Conservation (phyloP, 2,329 filamentous ascomycete genomes). For the Beauveria australis region DNA sequence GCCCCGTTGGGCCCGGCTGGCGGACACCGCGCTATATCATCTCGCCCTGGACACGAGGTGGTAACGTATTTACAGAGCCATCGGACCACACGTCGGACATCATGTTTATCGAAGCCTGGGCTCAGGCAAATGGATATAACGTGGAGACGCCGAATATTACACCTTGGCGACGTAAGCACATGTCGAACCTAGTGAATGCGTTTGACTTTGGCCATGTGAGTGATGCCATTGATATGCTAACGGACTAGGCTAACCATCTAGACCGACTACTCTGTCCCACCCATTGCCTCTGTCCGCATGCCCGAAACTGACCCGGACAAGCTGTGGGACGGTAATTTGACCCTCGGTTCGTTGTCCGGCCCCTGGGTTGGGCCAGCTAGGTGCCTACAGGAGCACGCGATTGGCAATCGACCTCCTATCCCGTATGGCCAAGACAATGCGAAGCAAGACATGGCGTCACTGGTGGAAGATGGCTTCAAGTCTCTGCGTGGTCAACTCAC, state of each 20-base stretch:
- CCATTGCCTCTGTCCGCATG: constrained; percentile 29
- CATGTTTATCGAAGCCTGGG: constrained; percentile 42
- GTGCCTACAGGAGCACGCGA: constrained; percentile 23
- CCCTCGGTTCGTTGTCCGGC: constrained; percentile 10
- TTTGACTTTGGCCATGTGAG: constrained; percentile 32
- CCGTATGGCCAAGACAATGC: constrained; percentile 33
- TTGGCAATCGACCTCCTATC: constrained; percentile 19
- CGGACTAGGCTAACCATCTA: not conserved
- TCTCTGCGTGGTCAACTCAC: constrained; percentile 39
- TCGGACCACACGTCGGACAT: constrained; percentile 47
- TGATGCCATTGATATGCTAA: not conserved
- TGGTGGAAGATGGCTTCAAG: constrained; percentile 44
- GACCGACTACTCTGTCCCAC: constrained; percentile 37
- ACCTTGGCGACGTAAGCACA: constrained; percentile 19
- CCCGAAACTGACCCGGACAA: constrained; percentile 23
- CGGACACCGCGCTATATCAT: constrained; percentile 44
- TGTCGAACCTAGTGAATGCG: constrained; percentile 22
- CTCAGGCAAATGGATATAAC: constrained; percentile 20
- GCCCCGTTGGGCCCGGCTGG: constrained; percentile 26
- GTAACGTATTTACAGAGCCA: constrained; percentile 44
- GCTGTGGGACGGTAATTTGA: constrained; percentile 26
- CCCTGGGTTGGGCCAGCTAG: constrained; percentile 31
- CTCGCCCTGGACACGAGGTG: constrained; percentile 45
- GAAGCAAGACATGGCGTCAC: constrained; percentile 23
- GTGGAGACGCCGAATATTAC: constrained; percentile 20